Base-by-base conservation (phyloP, 208 protist genomes). In the Porcisia hertigi region DNA sequence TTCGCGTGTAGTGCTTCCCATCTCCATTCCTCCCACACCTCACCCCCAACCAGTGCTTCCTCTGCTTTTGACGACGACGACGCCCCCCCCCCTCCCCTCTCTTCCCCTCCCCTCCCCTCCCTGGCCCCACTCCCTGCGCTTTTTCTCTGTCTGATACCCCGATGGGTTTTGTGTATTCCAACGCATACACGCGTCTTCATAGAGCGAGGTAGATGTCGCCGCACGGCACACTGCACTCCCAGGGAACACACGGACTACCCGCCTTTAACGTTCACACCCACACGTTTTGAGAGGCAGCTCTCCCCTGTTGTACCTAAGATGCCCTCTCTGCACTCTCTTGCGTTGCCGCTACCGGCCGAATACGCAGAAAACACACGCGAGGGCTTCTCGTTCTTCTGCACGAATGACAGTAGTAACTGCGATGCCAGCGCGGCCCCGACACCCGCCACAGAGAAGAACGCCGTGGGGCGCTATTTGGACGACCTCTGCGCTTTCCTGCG, bases 401-500 rank as follows among this genome's bases (percentile, higher is more conserved):
- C 7, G 4, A 0, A 34, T 34, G 45, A n/a, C 65, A 55, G n/a
- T n/a, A 0, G n/a, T 25, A 43, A 9, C 57, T 5, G 14, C 57
- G 7, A 5, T 52, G 47, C 11, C 39, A 66, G 39, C 20, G 18
- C 20, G 14, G 54, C 54, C 18, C 71, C 4, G 64, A 79, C 11
- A 57, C 67, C 18, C n/a, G 67, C 34, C 20, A 5, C 70, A 14
- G n/a, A 53, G 25, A 79, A 85, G 41, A 74, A 73, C 25, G 20
- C 64, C 20, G 34, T 97, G 36, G 43, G 84, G 8, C 52, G 66
- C n/a, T 95, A 97, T 65, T 64, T 96, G 45, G 87, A 94, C 47
- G 84, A 88, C 53, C 79, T 97, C 23, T 89, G 84, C 30, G 77
- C 58, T 1, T 94, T 97, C 71, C 75, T 97, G 43, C 73, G 58